Percentiles rank a stretch among this genome's conserved stretches.
Evolutionary conservation across 345 rosid species (phyloP).

Genomic region (Eucalyptus urophylla): DNA sequence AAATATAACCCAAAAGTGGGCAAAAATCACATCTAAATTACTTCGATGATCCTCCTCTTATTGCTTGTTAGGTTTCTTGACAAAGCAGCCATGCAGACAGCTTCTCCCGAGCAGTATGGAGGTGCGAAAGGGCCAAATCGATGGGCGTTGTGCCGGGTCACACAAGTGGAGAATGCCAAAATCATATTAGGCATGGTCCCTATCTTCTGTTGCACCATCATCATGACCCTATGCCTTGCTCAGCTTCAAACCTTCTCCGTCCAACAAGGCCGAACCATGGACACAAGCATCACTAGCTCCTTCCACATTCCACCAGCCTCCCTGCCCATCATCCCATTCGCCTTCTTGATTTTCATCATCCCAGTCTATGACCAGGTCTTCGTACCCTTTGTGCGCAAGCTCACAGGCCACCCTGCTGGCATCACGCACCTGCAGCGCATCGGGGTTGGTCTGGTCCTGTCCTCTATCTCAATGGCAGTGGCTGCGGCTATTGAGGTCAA

Average conservation of each 20-base stretch:
- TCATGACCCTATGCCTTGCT: conserved; percentile 54
- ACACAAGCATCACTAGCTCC: conserved; percentile 16
- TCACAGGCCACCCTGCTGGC: conserved; percentile 37
- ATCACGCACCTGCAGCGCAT: conserved; percentile 49
- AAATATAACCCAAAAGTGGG: neutral
- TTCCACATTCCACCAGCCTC: conserved; percentile 44
- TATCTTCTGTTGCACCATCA: conserved; percentile 42
- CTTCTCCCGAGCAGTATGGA: neutral
- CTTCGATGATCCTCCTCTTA: neutral
- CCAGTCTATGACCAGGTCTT: conserved; percentile 30
- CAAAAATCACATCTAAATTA: neutral
- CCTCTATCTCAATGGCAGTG: conserved; percentile 26
- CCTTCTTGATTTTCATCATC: conserved; percentile 18
- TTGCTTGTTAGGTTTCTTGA: conserved; percentile 34
- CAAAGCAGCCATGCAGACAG: conserved; percentile 38
- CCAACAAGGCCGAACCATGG: conserved; percentile 45
- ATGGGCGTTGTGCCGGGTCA: conserved; percentile 50
- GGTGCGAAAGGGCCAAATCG: conserved; percentile 9
- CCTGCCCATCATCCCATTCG: conserved; percentile 32
- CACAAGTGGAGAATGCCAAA: conserved; percentile 53
- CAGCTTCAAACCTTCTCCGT: conserved; percentile 51
- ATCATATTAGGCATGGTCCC: conserved; percentile 33
- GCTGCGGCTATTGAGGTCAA: conserved; percentile 39
- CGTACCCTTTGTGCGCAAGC: conserved; percentile 22
- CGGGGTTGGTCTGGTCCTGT: conserved; percentile 41